Base-by-base conservation (phyloP, 352 stramenopile species). In the Pythium plurisporium region DNA sequence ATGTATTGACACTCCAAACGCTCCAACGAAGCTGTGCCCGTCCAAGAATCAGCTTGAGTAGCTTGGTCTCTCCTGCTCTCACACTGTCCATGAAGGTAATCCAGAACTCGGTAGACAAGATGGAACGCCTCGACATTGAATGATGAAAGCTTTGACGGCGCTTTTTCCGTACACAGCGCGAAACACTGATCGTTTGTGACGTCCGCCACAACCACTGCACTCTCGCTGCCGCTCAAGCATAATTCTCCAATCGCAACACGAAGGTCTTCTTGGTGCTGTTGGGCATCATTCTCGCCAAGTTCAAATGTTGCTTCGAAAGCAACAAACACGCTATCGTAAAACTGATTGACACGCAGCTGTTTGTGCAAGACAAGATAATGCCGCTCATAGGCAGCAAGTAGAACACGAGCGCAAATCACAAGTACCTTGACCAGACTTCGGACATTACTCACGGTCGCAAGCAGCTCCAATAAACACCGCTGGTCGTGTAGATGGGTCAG, bases 81-180 rank as follows among this genome's bases (percentile, higher is more conserved):
- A 11, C 36, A 54, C 7, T 27, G 20, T n/a, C 34, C 25, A 17
- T 76, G 75, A 4, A 86, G 55, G 48, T 73, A 74, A 44, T 67
- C 59, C 20, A 86, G 55, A 22, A 86, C 59, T 20, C 80, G 62
- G 20, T 54, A 65, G n/a, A 86, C 55, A 31, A 83, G 40, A 26
- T 41, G 59, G 56, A 86, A 84, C 15, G 76, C 76, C 49, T 83
- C 76, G 17, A 52, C 26, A 41, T 86, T 86, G 56, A 84, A 80
- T 20, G 46, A 43, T 11, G 74, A 85, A 15, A 30, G 17, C 4
- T 43, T 67, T 4, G 22, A 49, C 19, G 47, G 50, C 29, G 14
- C 33, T 43, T 56, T 62, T 12, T 38, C 38, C 14, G n/a, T 33
- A 44, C 59, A 60, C 30, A 86, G 29, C 22, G 55, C 64, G 54